A percentile compares a stretch with the other conserved stretches of the same genome.
Conservation (phyloP, 768 basidiomycete genomes). For the Suillus decipiens region DNA sequence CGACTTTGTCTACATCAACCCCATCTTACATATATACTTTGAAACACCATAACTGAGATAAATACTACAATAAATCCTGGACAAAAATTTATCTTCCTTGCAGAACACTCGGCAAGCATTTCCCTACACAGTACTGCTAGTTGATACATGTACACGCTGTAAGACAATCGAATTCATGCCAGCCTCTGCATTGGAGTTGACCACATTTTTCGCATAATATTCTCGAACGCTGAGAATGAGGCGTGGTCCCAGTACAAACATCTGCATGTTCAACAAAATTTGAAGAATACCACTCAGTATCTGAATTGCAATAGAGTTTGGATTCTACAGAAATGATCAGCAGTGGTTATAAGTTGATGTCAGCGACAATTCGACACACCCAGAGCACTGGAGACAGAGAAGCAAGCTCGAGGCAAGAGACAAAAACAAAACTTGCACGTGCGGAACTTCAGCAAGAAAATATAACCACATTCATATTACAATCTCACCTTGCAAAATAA, state of each 20-base stretch:
- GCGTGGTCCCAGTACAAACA: not conserved
- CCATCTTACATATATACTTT: too few species aligned
- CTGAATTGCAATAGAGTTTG: not conserved
- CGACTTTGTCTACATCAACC: too few species aligned
- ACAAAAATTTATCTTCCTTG: too few species aligned
- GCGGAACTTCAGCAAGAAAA: not conserved
- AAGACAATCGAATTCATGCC: too few species aligned
- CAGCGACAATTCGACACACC: not conserved
- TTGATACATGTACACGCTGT: too few species aligned
- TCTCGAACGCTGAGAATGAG: not conserved
- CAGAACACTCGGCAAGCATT: too few species aligned
- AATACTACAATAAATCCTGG: too few species aligned
- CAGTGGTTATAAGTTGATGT: not conserved
- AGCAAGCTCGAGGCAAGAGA: not conserved
- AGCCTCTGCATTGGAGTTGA: too few species aligned
- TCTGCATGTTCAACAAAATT: not conserved
- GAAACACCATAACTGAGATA: too few species aligned
- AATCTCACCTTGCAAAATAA: not conserved
- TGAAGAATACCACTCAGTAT: not conserved
- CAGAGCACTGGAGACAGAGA: fast-evolving
- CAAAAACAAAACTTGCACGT: not conserved
- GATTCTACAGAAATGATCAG: not conserved
- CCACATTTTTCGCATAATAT: not conserved
- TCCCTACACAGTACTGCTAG: too few species aligned
- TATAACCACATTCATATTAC: not conserved